Percentiles rank a stretch among this genome's conserved stretches.
Evolutionary conservation across 345 rosid species (phyloP).

Genomic region (Ricinus communis): DNA sequence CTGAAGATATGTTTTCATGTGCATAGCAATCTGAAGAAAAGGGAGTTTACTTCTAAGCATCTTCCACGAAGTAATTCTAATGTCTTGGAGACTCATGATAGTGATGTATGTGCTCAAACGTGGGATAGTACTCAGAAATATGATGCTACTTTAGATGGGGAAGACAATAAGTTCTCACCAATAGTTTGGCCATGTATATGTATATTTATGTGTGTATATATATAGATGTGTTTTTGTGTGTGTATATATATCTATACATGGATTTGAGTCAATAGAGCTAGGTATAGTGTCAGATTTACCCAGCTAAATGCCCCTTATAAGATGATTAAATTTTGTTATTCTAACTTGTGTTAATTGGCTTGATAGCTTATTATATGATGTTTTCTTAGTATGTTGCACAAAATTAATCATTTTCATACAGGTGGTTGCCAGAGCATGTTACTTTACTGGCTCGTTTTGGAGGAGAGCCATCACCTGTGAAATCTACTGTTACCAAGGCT

Average conservation of each 20-base stretch:
- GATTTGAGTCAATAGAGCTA: no score
- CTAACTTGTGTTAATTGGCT: not conserved
- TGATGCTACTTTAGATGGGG: not conserved
- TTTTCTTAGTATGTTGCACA: not conserved
- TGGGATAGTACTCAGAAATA: no score
- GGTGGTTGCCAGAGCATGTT: constrained; percentile 95
- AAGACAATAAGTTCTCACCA: not conserved
- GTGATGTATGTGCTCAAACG: not conserved
- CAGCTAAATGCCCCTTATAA: no score
- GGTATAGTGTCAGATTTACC: no score
- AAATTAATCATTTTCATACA: constrained; percentile 23
- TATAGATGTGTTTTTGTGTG: no score
- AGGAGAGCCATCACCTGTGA: constrained; percentile 80
- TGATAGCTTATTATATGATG: no score
- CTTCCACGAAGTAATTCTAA: no score
- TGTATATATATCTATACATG: no score
- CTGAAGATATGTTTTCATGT: no score
- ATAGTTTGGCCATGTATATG: not conserved
- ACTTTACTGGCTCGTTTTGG: constrained; percentile 83
- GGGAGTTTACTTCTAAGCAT: not conserved
- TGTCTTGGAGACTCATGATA: no score
- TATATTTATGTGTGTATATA: no score
- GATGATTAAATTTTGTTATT: not conserved
- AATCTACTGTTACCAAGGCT: constrained; percentile 95
- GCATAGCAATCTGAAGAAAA: not conserved